Evolutionary conservation across 176 grass and related monocot species (phyloP).

Genomic region (Eragrostis nindensis): DNA sequence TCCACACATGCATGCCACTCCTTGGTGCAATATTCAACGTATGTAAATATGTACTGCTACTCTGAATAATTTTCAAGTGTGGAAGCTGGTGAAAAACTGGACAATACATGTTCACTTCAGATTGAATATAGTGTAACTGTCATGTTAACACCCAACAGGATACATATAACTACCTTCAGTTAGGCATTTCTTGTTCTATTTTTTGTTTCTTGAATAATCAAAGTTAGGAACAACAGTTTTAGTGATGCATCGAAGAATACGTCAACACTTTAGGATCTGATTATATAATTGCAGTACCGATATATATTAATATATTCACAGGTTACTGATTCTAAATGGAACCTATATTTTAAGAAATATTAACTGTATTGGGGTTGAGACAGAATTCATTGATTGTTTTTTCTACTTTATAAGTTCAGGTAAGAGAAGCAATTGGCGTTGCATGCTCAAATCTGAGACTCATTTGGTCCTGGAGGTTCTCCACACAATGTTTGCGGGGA

Average conservation of each 20-base stretch:
- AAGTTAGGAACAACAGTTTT: background rate
- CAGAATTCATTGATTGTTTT: background rate
- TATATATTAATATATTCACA: background rate
- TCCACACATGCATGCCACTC: no score
- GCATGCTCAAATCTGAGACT: slow-evolving; percentile 82
- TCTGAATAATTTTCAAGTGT: no score
- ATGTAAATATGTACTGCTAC: no score
- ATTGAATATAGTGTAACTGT: background rate
- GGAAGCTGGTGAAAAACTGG: background rate
- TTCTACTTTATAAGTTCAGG: slow-evolving; percentile 50
- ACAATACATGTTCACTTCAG: background rate
- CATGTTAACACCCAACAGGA: background rate
- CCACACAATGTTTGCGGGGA: slow-evolving; percentile 42
- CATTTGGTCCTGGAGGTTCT: slow-evolving; percentile 23
- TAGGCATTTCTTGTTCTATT: background rate
- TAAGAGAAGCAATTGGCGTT: slow-evolving; percentile 94
- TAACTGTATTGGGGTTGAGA: background rate
- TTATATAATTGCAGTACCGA: background rate
- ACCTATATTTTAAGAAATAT: background rate
- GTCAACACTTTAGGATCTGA: background rate
- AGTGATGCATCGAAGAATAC: background rate
- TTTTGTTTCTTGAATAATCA: slow-evolving; percentile 4
- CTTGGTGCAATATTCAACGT: no score
- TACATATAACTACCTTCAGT: background rate
- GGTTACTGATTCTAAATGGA: slow-evolving; percentile 1